phyloP scores from a whole-genome alignment of 1,139 yeast genomes.

The Taphrina pruni region DNA sequence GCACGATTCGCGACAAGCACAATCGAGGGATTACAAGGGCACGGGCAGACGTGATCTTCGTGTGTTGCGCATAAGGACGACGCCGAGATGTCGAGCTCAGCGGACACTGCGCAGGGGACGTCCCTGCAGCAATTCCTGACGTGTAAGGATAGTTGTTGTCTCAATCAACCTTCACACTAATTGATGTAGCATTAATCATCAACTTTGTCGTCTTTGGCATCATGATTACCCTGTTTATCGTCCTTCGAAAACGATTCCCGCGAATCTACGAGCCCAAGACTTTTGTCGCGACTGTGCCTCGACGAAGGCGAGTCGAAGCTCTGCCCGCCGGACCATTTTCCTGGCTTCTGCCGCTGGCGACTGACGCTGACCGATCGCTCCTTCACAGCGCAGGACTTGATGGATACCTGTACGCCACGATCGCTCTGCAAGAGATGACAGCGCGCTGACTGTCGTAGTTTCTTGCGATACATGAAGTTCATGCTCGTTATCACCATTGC shows the following conservation, averaged over 20 bases:
- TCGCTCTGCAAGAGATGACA: background rate
- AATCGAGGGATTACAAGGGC: no score
- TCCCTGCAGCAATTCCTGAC: constrained; percentile 40
- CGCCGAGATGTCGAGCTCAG: constrained; percentile 16
- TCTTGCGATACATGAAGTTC: constrained; percentile 73
- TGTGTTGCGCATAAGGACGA: background rate
- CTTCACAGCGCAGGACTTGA: constrained; percentile 84
- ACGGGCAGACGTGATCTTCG: no score
- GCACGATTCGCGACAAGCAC: no score
- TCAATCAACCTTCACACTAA: no score
- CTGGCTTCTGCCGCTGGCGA: constrained; percentile 53
- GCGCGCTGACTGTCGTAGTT: constrained; percentile 49
- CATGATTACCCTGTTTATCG: constrained; percentile 65
- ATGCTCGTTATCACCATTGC: constrained; percentile 63
- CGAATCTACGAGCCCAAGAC: constrained; percentile 85
- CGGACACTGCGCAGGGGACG: constrained; percentile 24
- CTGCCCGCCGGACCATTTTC: constrained; percentile 49
- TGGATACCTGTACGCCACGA: constrained; percentile 60
- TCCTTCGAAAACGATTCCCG: constrained; percentile 66
- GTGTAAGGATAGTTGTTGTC: constrained; percentile 1
- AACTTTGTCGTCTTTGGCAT: constrained; percentile 59
- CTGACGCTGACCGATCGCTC: constrained; percentile 63
- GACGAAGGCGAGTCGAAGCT: constrained; percentile 53
- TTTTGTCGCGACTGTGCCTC: constrained; percentile 58
- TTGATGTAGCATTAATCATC: constrained; percentile 15